Evolutionary conservation across 2,329 filamentous ascomycete species (phyloP), one percentile per base, ranked within the genome.

Genomic region (Ascochyta pisi): DNA sequence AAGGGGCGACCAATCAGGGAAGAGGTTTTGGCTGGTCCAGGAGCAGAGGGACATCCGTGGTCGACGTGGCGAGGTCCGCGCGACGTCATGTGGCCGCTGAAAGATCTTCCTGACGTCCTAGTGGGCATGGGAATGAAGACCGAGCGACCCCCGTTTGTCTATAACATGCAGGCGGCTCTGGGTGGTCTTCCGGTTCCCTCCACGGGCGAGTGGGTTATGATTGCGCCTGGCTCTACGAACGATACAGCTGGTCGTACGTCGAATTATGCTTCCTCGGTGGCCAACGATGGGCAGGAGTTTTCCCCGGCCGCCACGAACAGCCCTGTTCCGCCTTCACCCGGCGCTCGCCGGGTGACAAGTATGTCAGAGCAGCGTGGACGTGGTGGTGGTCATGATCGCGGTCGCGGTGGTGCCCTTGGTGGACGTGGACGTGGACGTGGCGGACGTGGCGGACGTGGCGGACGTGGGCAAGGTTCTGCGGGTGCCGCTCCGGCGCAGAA

Each of bases 141-240:
- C 1, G n/a, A 50, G 46, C 46, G 35, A 9, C 15, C 40, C 5
- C 15, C 34, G 1, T 24, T 35, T 2, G 40, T 19, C 10, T 12
- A 15, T n/a, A 55, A 45, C 40, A 13, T 55, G 40, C 13, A 34
- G 23, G 16, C 46, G 13, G 40, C 52, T 8, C 29, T 55, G 13
- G 31, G 43, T 38, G 50, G 43, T 16, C 41, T 50, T 15, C 5
- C 31, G 4, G 24, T 50, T 10, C 24, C 40, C 10, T 27, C 40
- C 3, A 39, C 29, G 12, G 48, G 40, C 16, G 22, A 7, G 19
- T 44, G 48, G 48, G 16, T 37, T 10, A 34, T 8, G 15, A 1
- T 13, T 31, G 31, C 19, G 9, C 10, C 33, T 15, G n/a, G 27
- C 29, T 35, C 46, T 24, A 6, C 13, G 19, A 19, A 19, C 19